Conservation (phyloP, 441 rosid species). For the Syzygium syzygioides region DNA sequence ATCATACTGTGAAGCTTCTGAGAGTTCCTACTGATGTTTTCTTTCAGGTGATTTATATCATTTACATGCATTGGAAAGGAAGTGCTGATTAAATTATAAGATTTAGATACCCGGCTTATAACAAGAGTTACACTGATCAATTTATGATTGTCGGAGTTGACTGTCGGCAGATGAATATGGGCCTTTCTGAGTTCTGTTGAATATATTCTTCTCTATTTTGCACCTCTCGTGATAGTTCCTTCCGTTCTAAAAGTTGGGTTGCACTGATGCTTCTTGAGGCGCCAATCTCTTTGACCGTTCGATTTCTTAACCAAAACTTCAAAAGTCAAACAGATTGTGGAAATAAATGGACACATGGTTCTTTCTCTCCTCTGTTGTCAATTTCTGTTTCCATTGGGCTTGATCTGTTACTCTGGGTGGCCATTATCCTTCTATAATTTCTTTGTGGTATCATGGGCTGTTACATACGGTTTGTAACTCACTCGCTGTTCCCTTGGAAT, state of each 20-base stretch:
- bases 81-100: not conserved
- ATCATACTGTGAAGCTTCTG: conserved; percentile 53
- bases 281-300: not conserved
- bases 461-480: not conserved
- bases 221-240: not conserved
- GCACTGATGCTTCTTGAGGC: not conserved
- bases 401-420: not conserved
- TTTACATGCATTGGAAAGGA: not conserved
- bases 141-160: not conserved
- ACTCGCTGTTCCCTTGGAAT: not conserved
- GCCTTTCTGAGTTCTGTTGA: not conserved
- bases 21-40: conserved; percentile 63
- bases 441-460: not conserved
- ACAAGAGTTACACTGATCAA: not conserved
- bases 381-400: not conserved
- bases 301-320: not conserved
- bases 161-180: not conserved
- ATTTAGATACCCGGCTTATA: not conserved
- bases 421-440: not conserved
- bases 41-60: conserved; percentile 41
- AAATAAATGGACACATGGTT: not conserved
- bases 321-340: not conserved
- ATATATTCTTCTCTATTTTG: not conserved
- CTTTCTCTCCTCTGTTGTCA: not conserved
- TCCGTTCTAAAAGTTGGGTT: not conserved